Percentiles rank a stretch among this genome's conserved stretches.
These are phyloP conservation scores for Pseudogymnoascus destructans DNA, from an alignment of 2,329 filamentous ascomycete species.

Conservation along the genomic window DNA sequence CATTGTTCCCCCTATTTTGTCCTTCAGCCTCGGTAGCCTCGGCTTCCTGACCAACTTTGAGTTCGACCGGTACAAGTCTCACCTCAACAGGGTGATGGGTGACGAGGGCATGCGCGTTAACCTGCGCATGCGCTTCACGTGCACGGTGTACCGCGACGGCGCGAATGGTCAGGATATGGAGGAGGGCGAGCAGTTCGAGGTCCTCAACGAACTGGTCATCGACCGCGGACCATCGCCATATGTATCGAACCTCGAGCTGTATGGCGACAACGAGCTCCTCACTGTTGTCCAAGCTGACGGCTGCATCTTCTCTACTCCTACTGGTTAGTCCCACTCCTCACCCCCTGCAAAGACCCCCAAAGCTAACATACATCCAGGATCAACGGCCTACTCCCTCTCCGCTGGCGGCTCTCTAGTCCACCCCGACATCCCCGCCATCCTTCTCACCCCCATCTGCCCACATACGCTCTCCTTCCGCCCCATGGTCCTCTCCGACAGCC, in stretches of 20 bases:
- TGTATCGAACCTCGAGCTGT: constrained; percentile 91
- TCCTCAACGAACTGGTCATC: constrained; percentile 96
- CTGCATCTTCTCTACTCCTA: constrained; percentile 95
- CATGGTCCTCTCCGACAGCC: constrained; percentile 93
- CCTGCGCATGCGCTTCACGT: constrained; percentile 96
- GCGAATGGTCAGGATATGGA: constrained; percentile 50
- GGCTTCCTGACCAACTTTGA: constrained; percentile 85
- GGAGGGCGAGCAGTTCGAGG: constrained; percentile 92
- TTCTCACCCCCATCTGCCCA: constrained; percentile 93
- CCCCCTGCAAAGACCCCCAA: background rate
- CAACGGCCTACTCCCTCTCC: constrained; percentile 90
- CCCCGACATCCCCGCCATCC: constrained; percentile 90
- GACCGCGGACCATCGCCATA: constrained; percentile 94
- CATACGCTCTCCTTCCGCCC: constrained; percentile 94
- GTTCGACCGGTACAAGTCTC: constrained; percentile 75
- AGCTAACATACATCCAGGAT: constrained; percentile 33
- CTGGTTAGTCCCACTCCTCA: constrained; percentile 37
- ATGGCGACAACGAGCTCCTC: constrained; percentile 86
- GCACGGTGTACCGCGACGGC: constrained; percentile 77
- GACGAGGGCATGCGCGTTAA: constrained; percentile 94
- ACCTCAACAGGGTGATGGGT: constrained; percentile 82
- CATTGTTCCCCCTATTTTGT: constrained; percentile 71
- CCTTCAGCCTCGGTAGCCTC: constrained; percentile 71
- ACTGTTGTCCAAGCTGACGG: constrained; percentile 95
- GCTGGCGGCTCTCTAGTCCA: constrained; percentile 92